Evolutionary conservation across 805 yeast species (phyloP).

Genomic region (Kregervanrija fluxuum): DNA sequence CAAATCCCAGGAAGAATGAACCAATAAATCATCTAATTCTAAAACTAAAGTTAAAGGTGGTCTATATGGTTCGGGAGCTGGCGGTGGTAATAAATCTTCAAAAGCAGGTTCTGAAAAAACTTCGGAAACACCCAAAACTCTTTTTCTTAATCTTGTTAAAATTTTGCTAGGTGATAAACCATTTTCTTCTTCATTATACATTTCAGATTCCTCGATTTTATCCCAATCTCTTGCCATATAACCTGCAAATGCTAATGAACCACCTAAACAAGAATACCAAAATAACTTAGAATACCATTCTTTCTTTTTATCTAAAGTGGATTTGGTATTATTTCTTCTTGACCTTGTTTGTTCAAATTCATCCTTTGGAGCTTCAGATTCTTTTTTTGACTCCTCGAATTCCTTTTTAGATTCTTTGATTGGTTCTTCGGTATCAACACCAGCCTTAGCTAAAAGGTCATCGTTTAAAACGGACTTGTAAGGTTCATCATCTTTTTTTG

Average conservation of each 20-base stretch:
- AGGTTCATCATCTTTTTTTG: conserved; percentile 18
- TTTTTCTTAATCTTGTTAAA: conserved; percentile 60
- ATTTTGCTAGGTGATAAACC: conserved; percentile 64
- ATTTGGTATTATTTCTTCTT: conserved; percentile 51
- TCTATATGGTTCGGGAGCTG: conserved; percentile 84
- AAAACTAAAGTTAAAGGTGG: conserved; percentile 88
- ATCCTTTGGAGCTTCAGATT: conserved; percentile 15
- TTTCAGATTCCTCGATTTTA: conserved; percentile 53
- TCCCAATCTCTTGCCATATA: conserved; percentile 86
- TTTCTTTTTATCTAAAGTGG: conserved; percentile 73
- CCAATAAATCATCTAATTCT: conserved; percentile 80
- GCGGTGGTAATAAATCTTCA: conserved; percentile 87
- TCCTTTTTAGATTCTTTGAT: conserved; percentile 10
- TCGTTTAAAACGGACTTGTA: conserved; percentile 62
- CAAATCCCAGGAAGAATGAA: conserved; percentile 89
- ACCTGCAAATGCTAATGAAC: conserved; percentile 43
- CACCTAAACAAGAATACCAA: conserved; percentile 52
- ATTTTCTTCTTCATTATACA: conserved; percentile 40
- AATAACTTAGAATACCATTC: conserved; percentile 74
- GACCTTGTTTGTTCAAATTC: conserved; percentile 28
- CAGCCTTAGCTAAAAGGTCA: conserved; percentile 77
- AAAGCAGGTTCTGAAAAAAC: conserved; percentile 91
- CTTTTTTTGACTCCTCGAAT: conserved; percentile 1
- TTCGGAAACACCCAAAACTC: conserved; percentile 69
- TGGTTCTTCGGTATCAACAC: conserved; percentile 50